These are phyloP conservation scores for Colletotrichum scovillei DNA, from an alignment of 2,329 filamentous ascomycete species.

Conservation along the genomic window DNA sequence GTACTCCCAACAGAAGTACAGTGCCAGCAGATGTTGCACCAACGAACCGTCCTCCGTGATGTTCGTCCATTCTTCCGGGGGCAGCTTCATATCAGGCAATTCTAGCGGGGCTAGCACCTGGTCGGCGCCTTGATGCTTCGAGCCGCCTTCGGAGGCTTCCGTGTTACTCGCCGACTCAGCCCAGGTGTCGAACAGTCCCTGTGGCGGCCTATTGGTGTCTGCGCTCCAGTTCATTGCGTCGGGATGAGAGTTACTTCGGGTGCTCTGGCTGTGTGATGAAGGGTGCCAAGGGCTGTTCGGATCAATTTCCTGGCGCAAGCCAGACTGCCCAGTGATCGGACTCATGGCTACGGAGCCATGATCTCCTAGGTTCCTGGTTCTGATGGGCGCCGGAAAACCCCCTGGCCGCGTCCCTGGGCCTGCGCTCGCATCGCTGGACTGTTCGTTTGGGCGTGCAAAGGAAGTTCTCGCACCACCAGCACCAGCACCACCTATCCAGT, in stretches of 20 bases:
- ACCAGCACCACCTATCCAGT: constrained; percentile 59
- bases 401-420: constrained; percentile 41
- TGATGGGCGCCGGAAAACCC: constrained; percentile 38
- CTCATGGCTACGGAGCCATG: constrained; percentile 39
- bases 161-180: constrained; percentile 54
- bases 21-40: constrained; percentile 71
- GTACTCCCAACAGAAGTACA: constrained; percentile 83
- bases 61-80: constrained; percentile 66
- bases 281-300: constrained; percentile 62
- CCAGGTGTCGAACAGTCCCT: constrained; percentile 63
- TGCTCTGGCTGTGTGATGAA: constrained; percentile 58
- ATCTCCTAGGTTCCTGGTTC: constrained; percentile 23
- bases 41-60: constrained; percentile 68
- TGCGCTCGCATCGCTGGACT: constrained; percentile 37
- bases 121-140: constrained; percentile 50
- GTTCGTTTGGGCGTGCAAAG: constrained; percentile 42
- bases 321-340: constrained; percentile 45
- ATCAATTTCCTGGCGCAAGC: constrained; percentile 52
- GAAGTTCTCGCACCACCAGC: constrained; percentile 44
- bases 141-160: constrained; percentile 37
- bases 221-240: constrained; percentile 59
- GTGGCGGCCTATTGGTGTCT: constrained; percentile 51
- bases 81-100: constrained; percentile 54
- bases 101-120: constrained; percentile 61
- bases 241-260: constrained; percentile 58